Base-by-base conservation (phyloP, 495 filamentous ascomycete species). In the Evernia prunastri region DNA sequence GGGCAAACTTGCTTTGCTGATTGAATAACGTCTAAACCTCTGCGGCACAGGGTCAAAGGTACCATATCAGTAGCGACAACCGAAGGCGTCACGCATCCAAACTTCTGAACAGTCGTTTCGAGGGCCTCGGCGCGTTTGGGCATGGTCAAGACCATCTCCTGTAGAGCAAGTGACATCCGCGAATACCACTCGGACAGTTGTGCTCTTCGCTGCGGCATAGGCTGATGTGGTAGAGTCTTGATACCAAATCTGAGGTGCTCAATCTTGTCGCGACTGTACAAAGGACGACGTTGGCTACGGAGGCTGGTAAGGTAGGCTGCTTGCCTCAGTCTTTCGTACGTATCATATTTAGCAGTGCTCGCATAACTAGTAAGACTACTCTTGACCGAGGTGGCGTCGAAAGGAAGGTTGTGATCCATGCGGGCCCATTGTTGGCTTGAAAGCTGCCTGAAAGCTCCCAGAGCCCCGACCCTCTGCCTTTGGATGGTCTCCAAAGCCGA, bases 21-120 rank as follows among this genome's bases (percentile, higher is more conserved):
- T 39, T 77, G 73, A 60, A 91, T 80, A 3, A 79, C 79, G 56
- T 87, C 78, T 18, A 90, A 77, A 0, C 87, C 88, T 35, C 69
- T 73, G 4, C 74, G 69, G 2, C 84, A 87, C 20, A 92, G 79
- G 7, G 87, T 76, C 13, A 76, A 57, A 45, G 66, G 56, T 37
- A 63, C 67, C 69, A 93, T 80, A 58, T 95, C 91, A 17, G 86
- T 79, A 1, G 92, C 90, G 20, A 94, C 84, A 39, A 90, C 92
- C 17, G 90, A 86, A 1, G 93, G 93, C 0, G 93, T 97, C 59
- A 96, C 86, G 66, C 92, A 97, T 36, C 86, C 89, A 68, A 96
- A 97, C 71, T 92, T 88, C 64, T 87, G 85, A 56, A 97, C 85
- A n/a, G 83, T 86, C 3, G 84, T 82, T 66, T 90, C 84, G 77